Percentiles rank a stretch among this genome's conserved stretches.
Conservation (phyloP, 192 early-diverging fungal genomes). For the Mortierella antarctica region DNA sequence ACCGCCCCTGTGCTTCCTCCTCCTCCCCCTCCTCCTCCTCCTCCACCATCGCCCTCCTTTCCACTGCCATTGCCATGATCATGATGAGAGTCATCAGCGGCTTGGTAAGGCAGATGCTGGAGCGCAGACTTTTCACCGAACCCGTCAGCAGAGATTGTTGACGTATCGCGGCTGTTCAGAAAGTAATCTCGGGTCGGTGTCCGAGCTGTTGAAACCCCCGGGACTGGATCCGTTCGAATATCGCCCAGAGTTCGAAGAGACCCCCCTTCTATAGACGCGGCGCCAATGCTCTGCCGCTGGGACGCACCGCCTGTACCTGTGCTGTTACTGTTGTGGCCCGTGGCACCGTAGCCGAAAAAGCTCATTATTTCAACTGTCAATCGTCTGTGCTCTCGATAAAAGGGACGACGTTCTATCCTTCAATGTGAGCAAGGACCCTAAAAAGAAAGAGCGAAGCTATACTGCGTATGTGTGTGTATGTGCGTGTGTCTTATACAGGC, state of each 20-base stretch:
- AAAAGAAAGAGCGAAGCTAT: too few relatives aligned
- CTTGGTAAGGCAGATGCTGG: not conserved
- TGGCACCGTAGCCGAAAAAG: constrained; percentile 38
- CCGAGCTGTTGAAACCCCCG: not conserved
- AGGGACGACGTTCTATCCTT: too few relatives aligned
- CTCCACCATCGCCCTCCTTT: constrained; percentile 3
- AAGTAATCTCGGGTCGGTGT: too few relatives aligned
- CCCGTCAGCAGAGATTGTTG: not conserved
- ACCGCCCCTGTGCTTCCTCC: constrained; percentile 3
- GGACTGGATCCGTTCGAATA: too few relatives aligned
- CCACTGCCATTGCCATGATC: not conserved
- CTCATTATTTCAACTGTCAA: constrained; percentile 8
- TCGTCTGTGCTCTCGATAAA: too few relatives aligned
- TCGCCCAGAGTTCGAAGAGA: too few relatives aligned
- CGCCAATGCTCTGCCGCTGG: not conserved
- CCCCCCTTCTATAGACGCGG: not conserved
- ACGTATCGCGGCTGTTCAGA: too few relatives aligned
- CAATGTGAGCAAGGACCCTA: too few relatives aligned
- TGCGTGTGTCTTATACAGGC: too few relatives aligned
- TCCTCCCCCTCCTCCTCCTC: not conserved
- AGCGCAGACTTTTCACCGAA: not conserved
- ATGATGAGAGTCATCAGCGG: not conserved
- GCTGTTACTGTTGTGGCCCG: constrained; percentile 13
- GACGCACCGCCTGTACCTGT: not conserved
- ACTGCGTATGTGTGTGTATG: too few relatives aligned